phyloP scores from a whole-genome alignment of 2,329 filamentous ascomycete species.

The Penicillium sp. region DNA sequence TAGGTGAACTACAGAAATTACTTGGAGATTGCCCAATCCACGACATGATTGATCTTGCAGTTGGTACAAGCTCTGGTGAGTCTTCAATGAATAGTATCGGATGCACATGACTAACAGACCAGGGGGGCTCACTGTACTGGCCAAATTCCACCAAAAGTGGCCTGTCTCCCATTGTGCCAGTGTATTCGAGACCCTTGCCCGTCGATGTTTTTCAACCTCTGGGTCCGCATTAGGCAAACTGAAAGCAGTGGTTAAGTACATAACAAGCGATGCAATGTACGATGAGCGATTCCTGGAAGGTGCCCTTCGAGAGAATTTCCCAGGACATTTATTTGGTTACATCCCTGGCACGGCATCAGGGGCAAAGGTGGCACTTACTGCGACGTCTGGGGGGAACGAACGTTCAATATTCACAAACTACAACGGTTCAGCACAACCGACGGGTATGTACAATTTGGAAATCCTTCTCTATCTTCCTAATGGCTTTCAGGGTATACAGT shows the following conservation, averaged over 20 bases:
- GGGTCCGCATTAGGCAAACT: slow-evolving; percentile 2
- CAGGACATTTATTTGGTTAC: slow-evolving; percentile 1
- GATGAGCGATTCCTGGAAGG: slow-evolving; percentile 5
- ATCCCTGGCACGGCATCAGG: neutral
- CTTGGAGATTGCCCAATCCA: slow-evolving; percentile 7
- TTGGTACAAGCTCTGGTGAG: slow-evolving; percentile 10
- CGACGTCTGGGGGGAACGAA: neutral
- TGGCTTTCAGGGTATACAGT: slow-evolving; percentile 1
- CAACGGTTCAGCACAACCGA: slow-evolving; percentile 3
- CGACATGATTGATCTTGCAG: slow-evolving; percentile 11
- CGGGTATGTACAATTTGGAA: neutral
- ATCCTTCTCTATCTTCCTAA: neutral
- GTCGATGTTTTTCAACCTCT: neutral
- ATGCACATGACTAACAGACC: neutral
- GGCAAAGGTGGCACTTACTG: slow-evolving; percentile 6
- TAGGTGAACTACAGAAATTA: slow-evolving; percentile 9
- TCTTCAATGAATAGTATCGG: neutral
- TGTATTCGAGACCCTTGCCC: slow-evolving; percentile 9
- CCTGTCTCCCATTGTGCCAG: slow-evolving; percentile 3
- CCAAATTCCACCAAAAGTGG: slow-evolving; percentile 12
- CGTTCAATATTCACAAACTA: slow-evolving; percentile 9
- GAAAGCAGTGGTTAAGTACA: slow-evolving; percentile 9
- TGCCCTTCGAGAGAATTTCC: slow-evolving; percentile 7
- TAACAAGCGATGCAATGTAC: slow-evolving; percentile 11
- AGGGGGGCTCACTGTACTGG: slow-evolving; percentile 10